Base-by-base conservation (phyloP, 139 green algal species). In the Monoraphidium neglectum region DNA sequence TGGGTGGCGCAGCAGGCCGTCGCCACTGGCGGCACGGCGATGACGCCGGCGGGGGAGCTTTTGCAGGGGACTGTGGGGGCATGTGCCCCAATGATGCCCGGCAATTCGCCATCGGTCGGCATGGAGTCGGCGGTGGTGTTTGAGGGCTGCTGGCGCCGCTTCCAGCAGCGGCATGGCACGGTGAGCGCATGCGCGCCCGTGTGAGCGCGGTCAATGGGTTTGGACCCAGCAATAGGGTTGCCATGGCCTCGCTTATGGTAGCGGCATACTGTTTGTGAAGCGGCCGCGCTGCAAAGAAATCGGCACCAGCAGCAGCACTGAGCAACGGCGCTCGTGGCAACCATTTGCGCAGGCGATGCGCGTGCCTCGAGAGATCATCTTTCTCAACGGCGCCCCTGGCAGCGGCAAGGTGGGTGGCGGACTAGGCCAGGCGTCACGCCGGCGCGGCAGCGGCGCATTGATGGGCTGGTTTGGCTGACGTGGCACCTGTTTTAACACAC, bases 71-170 rank as follows among this genome's bases (percentile, higher is more conserved):
- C 43, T 8, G 43, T 21, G 8, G 43, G 43, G 8, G 43, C 43
- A 8, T 51, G 43, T 12, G 43, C 43, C 8, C 43, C 43, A 12
- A 8, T 51, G 8, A 51, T 51, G 43, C 43, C 43, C 8, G 43
- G 43, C 8, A 12, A 8, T 12, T 51, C 43, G 28, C 24, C 21
- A 2, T 70, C 76, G 38, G 75, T 87, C 3, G 43, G 72, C 10
- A 85, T 88, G 79, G 83, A 88, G 33, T 72, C 71, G n/a, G 76
- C 86, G 66, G 74, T 94, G 13, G 85, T 93, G 16, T 96, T 95
- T 76, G 90, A 95, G 30, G 30, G 77, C 3, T 93, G 87, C 69
- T 96, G 91, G 91, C 74, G 89, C n/a, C 74, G 83, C 0, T 87
- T 95, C 63, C 86, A 92, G 54, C 82, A 90, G 38, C 87, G 86